phyloP scores from a whole-genome alignment of 345 rosid species.

The Rhizophora mangle region DNA sequence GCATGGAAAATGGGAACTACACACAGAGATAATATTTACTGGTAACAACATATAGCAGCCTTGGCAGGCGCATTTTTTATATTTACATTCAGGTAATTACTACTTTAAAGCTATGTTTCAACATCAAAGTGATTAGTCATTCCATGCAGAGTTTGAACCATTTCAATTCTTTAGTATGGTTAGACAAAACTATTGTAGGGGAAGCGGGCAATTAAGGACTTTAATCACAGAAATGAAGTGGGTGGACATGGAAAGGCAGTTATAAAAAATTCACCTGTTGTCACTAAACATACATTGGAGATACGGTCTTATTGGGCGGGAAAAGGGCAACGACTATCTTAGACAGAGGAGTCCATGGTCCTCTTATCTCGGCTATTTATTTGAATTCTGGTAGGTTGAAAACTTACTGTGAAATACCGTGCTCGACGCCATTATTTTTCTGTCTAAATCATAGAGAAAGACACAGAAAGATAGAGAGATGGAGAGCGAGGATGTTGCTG shows the following conservation, averaged over 20 bases:
- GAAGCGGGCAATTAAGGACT: constrained; percentile 4
- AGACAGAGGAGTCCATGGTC: constrained; percentile 16
- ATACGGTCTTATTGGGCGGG: constrained; percentile 25
- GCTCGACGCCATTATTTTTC: constrained; percentile 31
- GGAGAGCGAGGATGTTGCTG: too few relatives aligned
- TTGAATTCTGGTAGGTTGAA: constrained; percentile 13
- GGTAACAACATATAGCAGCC: constrained; percentile 7
- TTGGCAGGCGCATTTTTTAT: constrained; percentile 16
- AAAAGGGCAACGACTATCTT: constrained; percentile 16
- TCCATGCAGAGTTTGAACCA: background rate
- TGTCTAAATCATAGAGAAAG: background rate
- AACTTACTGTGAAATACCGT: background rate
- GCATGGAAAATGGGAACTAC: constrained; percentile 18
- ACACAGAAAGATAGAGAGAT: too few relatives aligned
- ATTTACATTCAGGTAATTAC: constrained; percentile 16
- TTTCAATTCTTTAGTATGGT: background rate
- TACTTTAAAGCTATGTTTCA: too few relatives aligned
- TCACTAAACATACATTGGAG: constrained; percentile 6
- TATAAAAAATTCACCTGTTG: constrained; percentile 10
- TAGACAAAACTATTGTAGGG: background rate
- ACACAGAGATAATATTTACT: constrained; percentile 15
- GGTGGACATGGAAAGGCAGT: constrained; percentile 13
- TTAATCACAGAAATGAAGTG: constrained; percentile 8
- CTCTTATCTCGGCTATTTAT: constrained; percentile 18
- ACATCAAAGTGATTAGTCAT: too few relatives aligned